A percentile compares a stretch with the other conserved stretches of the same genome.
Conservation (phyloP, 305 asterid species). For the Withania somnifera region DNA sequence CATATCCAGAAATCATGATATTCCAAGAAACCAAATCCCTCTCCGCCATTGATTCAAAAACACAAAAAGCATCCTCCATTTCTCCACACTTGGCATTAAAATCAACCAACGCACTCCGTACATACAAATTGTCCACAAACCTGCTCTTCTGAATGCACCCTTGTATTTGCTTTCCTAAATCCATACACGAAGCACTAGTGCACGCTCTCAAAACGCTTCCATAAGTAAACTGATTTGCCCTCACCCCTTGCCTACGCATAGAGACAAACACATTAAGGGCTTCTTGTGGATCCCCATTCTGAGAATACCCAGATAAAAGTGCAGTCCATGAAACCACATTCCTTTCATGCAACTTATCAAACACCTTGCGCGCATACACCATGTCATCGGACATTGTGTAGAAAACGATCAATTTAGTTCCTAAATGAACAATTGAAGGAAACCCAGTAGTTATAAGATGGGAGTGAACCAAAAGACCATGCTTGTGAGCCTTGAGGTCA, state of each 20-base stretch:
- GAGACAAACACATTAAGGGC: conserved; percentile 24
- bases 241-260: conserved; percentile 35
- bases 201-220: conserved; percentile 46
- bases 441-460: conserved; percentile 20
- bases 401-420: conserved; percentile 29
- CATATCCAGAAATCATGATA: conserved; percentile 48
- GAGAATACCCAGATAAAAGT: conserved; percentile 38
- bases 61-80: conserved; percentile 34
- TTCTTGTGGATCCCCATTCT: conserved; percentile 18
- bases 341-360: conserved; percentile 21
- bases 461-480: conserved; percentile 28
- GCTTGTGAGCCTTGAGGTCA: conserved; percentile 14
- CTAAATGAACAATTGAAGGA: conserved; percentile 13
- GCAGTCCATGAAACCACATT: conserved; percentile 47
- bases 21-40: conserved; percentile 58
- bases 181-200: conserved; percentile 23
- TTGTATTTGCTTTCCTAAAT: conserved; percentile 42
- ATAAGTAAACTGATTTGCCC: conserved; percentile 47
- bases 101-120: conserved; percentile 50
- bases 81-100: conserved; percentile 46
- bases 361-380: conserved; percentile 26
- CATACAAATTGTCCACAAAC: conserved; percentile 31
- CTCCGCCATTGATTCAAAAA: conserved; percentile 28
- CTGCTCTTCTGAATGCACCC: conserved; percentile 34
- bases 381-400: conserved; percentile 24